Base-by-base conservation (phyloP, 345 rosid genomes). In the Bruguiera parviflora region DNA sequence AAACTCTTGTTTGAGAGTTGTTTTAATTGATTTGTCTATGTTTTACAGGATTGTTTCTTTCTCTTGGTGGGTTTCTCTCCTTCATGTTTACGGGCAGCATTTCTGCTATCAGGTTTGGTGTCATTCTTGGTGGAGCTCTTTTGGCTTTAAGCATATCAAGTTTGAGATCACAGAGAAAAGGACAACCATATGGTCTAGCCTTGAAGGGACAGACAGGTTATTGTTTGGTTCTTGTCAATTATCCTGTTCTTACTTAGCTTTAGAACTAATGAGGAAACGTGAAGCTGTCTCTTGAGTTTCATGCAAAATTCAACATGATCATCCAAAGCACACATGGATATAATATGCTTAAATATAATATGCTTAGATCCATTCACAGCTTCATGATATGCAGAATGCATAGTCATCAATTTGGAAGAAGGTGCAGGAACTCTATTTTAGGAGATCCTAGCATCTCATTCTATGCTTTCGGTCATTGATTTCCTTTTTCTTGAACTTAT, bases 21-120 rank as follows among this genome's bases (percentile, higher is more conserved):
- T 56, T 56, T 56, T 56, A 27, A 56, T 24, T 1, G 59, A 56
- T 22, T 24, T 22, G 59, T 8, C 5, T 56, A 2, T 56, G 16
- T 15, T 56, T 56, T 56, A 6, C 59, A 56, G 59, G 59, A 10
- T 56, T 56, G 59, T 27, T 88, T 70, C 83, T 96, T 71, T 71
- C 89, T 19, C 71, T 82, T 70, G 87, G 89, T 58, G 99, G 99
- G 9, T 96, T 96, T 59, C 81, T 92, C 73, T 81, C 84, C 74
- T 96, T 96, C 83, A 90, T 96, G 59, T 20, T 90, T 70, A 80
- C 84, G 0, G 99, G 96, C 63, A 92, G 98, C 88, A 76, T 82
- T 69, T 56, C 96, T 43, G 96, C 98, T 56, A 79, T 96, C 63
- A 90, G 99, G 81, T 92, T 96, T 37, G 99, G 99, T n/a, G 77